These are phyloP conservation scores for Ogataea hybrid DNA, from an alignment of 1,139 yeast species.

Conservation along the genomic window DNA sequence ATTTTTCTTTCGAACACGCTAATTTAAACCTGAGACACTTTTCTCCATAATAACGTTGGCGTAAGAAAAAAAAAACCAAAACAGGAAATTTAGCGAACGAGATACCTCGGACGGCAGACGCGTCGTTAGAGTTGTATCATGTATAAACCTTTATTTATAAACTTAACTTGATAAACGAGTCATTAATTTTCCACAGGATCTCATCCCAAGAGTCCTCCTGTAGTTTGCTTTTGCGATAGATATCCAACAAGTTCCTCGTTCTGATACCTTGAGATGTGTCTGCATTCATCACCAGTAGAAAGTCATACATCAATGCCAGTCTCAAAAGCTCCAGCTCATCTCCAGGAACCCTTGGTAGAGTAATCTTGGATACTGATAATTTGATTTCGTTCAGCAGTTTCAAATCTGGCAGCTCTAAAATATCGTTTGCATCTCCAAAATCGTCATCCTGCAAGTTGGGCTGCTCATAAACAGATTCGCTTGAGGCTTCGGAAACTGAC, in stretches of 20 bases:
- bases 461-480: slow-evolving; percentile 10
- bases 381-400: slow-evolving; percentile 22
- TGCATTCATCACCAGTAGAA: slow-evolving; percentile 24
- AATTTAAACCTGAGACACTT: slow-evolving; percentile 11
- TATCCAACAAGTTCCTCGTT: slow-evolving; percentile 17
- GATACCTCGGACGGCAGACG: not conserved
- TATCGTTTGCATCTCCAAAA: slow-evolving; percentile 10
- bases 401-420: slow-evolving; percentile 20
- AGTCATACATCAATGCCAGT: slow-evolving; percentile 34
- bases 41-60: slow-evolving; percentile 10
- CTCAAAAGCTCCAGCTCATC: slow-evolving; percentile 33
- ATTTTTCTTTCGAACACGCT: not conserved
- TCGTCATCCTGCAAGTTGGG: slow-evolving; percentile 4
- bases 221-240: slow-evolving; percentile 21
- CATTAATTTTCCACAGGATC: slow-evolving; percentile 23
- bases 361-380: slow-evolving; percentile 21
- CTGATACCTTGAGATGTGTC: slow-evolving; percentile 16
- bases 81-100: slow-evolving; percentile 7
- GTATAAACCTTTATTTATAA: slow-evolving; percentile 3
- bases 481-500: slow-evolving; percentile 15
- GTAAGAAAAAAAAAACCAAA: slow-evolving; percentile 8
- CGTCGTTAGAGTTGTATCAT: not conserved
- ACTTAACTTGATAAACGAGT: slow-evolving; percentile 13
- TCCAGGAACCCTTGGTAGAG: slow-evolving; percentile 20
- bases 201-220: slow-evolving; percentile 26